These are phyloP conservation scores for Ambispora gerdemannii DNA, from an alignment of 192 early-diverging fungal species.

Conservation along the genomic window DNA sequence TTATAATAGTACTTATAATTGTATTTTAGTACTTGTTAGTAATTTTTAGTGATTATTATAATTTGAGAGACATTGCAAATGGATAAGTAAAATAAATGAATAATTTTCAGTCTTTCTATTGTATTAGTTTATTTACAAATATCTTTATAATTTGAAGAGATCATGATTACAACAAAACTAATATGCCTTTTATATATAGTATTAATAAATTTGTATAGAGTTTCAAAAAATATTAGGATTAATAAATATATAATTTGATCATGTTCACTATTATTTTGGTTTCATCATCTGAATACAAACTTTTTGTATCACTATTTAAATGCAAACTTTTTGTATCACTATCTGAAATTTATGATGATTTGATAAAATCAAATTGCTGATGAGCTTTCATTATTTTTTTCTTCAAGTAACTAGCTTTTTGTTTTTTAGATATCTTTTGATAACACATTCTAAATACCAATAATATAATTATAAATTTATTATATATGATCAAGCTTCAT, in stretches of 20 bases:
- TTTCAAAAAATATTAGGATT: background rate
- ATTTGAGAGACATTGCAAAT: too few relatives aligned
- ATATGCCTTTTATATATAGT: background rate
- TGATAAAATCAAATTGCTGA: conserved; percentile 20
- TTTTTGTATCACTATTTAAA: background rate
- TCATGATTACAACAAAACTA: background rate
- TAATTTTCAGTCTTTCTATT: background rate
- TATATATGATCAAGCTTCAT: conserved; percentile 16
- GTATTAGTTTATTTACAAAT: too few relatives aligned
- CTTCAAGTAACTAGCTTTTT: background rate
- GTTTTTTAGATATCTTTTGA: background rate
- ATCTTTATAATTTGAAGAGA: background rate
- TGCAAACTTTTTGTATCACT: too few relatives aligned
- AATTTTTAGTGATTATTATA: too few relatives aligned
- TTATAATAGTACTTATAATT: too few relatives aligned
- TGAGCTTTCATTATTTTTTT: background rate
- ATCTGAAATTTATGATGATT: background rate
- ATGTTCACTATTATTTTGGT: conserved; percentile 7
- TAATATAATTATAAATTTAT: too few relatives aligned
- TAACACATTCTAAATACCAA: conserved; percentile 2
- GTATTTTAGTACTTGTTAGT: too few relatives aligned
- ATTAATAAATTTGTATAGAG: background rate
- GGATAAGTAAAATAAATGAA: too few relatives aligned
- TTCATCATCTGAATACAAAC: background rate
- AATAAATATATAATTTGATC: conserved; percentile 12